A percentile compares a stretch with the other conserved stretches of the same genome.
phyloP scores from a whole-genome alignment of 1,284 basidiomycete genomes.

The Trametes versicolor region DNA sequence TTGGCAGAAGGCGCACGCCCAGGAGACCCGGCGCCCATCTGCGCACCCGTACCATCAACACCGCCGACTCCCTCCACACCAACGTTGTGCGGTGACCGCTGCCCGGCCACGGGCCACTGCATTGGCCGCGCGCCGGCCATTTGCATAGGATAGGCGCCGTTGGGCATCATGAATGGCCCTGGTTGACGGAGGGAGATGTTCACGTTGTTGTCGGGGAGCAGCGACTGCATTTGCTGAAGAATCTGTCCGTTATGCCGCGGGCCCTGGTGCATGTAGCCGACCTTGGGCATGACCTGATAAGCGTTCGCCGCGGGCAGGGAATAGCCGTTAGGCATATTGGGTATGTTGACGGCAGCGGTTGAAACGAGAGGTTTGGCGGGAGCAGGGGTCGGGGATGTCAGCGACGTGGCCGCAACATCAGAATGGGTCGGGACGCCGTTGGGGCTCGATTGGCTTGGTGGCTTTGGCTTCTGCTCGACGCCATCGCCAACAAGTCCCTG shows the following conservation, averaged over 20 bases:
- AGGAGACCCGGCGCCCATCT: slow-evolving; percentile 46
- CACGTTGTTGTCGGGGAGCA: slow-evolving; percentile 49
- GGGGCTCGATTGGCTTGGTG: slow-evolving; percentile 29
- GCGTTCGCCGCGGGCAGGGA: slow-evolving; percentile 53
- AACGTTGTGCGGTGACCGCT: slow-evolving; percentile 34
- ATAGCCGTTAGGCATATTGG: slow-evolving; percentile 54
- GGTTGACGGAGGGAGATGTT: slow-evolving; percentile 42
- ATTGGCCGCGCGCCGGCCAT: slow-evolving; percentile 52
- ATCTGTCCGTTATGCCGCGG: slow-evolving; percentile 51
- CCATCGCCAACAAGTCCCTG: slow-evolving; percentile 29
- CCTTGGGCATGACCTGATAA: slow-evolving; percentile 49
- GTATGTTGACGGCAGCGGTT: slow-evolving; percentile 44
- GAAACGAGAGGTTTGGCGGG: slow-evolving; percentile 54
- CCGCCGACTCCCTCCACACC: slow-evolving; percentile 43
- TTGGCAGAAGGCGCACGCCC: slow-evolving; percentile 65
- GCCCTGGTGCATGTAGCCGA: slow-evolving; percentile 43
- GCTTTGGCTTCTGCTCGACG: slow-evolving; percentile 37
- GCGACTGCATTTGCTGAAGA: slow-evolving; percentile 62
- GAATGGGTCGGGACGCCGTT: slow-evolving; percentile 28
- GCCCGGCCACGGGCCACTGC: slow-evolving; percentile 49
- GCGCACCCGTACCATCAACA: slow-evolving; percentile 44
- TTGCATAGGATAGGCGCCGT: slow-evolving; percentile 52
- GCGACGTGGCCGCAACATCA: slow-evolving; percentile 21
- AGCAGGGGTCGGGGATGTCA: slow-evolving; percentile 45
- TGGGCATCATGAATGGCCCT: slow-evolving; percentile 47